Percentiles rank a stretch among this genome's conserved stretches.
Conservation (phyloP, 768 basidiomycete genomes). For the Crassisporium funariophilum region DNA sequence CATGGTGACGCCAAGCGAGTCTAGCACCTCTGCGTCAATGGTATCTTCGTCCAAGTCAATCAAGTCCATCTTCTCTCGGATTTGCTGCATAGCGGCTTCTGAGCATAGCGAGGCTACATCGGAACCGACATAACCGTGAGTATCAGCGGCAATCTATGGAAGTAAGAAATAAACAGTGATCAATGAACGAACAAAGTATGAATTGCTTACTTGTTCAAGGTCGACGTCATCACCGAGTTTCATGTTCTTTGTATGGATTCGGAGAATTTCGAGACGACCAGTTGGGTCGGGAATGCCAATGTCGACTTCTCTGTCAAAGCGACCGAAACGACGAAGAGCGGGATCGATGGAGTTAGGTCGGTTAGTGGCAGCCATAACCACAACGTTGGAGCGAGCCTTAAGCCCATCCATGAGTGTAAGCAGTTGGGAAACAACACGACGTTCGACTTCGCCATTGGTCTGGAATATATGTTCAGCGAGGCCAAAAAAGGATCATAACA, state of each 20-base stretch:
- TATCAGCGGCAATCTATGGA: slow-evolving; percentile 92
- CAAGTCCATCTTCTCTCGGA: slow-evolving; percentile 99
- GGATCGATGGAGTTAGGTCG: slow-evolving; percentile 99
- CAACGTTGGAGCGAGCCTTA: slow-evolving; percentile 98
- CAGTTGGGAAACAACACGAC: slow-evolving; percentile 97
- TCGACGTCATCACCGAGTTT: slow-evolving; percentile 96
- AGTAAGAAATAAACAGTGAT: background rate
- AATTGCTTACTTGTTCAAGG: slow-evolving; percentile 75
- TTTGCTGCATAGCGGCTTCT: slow-evolving; percentile 99
- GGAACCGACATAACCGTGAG: slow-evolving; percentile 98
- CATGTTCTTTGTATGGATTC: slow-evolving; percentile 99
- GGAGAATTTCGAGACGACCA: slow-evolving; percentile 96
- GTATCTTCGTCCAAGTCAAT: slow-evolving; percentile 97
- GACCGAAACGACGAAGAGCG: slow-evolving; percentile 96
- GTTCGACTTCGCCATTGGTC: slow-evolving; percentile 99
- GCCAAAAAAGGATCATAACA: background rate
- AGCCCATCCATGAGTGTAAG: slow-evolving; percentile 99
- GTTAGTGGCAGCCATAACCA: slow-evolving; percentile 99
- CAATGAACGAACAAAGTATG: background rate
- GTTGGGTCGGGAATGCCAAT: slow-evolving; percentile 99
- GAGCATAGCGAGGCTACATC: slow-evolving; percentile 97
- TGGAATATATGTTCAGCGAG: slow-evolving; percentile 27
- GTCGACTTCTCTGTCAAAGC: slow-evolving; percentile 99
- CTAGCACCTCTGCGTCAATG: slow-evolving; percentile 98
- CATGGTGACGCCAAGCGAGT: slow-evolving; percentile 99